Conservation (phyloP, 2,329 filamentous ascomycete species). For the Alternaria rosae region DNA sequence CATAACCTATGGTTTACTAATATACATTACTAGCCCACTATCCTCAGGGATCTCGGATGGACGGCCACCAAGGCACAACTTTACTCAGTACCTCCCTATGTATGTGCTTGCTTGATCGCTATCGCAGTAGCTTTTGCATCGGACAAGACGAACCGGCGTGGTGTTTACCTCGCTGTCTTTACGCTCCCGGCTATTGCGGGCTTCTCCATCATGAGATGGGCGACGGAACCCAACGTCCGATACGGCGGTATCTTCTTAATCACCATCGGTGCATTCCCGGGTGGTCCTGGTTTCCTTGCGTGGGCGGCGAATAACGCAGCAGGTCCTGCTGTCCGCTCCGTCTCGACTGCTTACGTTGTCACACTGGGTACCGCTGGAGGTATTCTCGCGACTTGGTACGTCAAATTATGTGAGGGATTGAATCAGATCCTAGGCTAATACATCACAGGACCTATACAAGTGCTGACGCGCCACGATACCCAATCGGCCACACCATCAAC, state of each 20-base stretch:
- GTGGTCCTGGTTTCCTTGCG: constrained; percentile 64
- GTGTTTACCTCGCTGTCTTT: constrained; percentile 48
- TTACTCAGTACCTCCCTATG: constrained; percentile 50
- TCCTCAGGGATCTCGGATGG: constrained; percentile 49
- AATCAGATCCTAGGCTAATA: constrained; percentile 59
- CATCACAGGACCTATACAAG: constrained; percentile 61
- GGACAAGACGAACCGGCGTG: constrained; percentile 49
- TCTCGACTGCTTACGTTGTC: constrained; percentile 65
- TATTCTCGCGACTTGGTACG: constrained; percentile 62
- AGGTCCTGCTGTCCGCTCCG: constrained; percentile 64
- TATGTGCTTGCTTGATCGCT: constrained; percentile 47
- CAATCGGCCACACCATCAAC: constrained; percentile 74
- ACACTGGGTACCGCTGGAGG: constrained; percentile 71
- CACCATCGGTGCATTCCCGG: constrained; percentile 64
- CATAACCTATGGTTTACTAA: background rate
- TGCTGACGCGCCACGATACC: constrained; percentile 69
- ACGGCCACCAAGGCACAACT: constrained; percentile 49
- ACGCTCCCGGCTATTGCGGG: constrained; percentile 57
- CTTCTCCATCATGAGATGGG: constrained; percentile 63
- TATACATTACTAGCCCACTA: constrained; percentile 41
- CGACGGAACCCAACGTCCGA: constrained; percentile 62
- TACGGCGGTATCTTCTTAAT: constrained; percentile 65
- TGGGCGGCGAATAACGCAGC: constrained; percentile 68
- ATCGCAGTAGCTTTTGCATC: constrained; percentile 47
- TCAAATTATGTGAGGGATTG: background rate